Percentiles rank a stretch among this genome's conserved stretches.
Conservation (phyloP, 2,329 filamentous ascomycete genomes). For the Colletotrichum chlorophyti region DNA sequence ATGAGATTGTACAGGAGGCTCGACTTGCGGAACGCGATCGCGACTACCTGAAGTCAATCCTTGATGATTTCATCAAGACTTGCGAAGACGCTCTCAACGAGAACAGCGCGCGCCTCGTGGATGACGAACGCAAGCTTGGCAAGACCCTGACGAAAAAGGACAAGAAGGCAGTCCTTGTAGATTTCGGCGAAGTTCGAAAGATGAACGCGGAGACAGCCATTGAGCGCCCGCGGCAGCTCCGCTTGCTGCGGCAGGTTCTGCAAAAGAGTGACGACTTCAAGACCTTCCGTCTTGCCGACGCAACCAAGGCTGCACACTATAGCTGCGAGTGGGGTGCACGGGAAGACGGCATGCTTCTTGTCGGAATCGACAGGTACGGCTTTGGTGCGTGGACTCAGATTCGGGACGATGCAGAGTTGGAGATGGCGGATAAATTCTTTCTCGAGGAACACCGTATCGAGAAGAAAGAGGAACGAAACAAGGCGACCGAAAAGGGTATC, state of each 20-base stretch:
- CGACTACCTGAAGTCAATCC: conserved; percentile 77
- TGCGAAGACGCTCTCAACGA: conserved; percentile 66
- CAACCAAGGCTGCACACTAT: conserved; percentile 91
- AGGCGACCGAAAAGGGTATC: conserved; percentile 78
- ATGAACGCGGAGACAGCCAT: conserved; percentile 95
- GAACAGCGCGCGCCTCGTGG: conserved; percentile 75
- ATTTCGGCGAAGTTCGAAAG: conserved; percentile 91
- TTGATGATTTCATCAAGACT: conserved; percentile 74
- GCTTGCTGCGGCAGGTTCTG: conserved; percentile 79
- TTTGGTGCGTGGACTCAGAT: conserved; percentile 97
- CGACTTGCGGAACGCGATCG: conserved; percentile 83
- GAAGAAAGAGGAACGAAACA: conserved; percentile 91
- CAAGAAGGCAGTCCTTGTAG: conserved; percentile 94
- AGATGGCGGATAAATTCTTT: conserved; percentile 90
- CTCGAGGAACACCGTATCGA: conserved; percentile 98
- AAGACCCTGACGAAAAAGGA: conserved; percentile 95
- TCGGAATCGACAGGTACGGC: conserved; percentile 91
- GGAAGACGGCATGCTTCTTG: conserved; percentile 96
- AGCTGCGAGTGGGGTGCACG: conserved; percentile 89
- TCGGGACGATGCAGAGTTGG: conserved; percentile 87
- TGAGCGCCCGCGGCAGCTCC: conserved; percentile 88
- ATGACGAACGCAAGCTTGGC: conserved; percentile 82
- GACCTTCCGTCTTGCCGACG: conserved; percentile 87
- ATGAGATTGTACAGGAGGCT: conserved; percentile 88
- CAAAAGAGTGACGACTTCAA: conserved; percentile 71